phyloP scores from a whole-genome alignment of 2,329 filamentous ascomycete genomes.

The Pyrenochaeta sp. region DNA sequence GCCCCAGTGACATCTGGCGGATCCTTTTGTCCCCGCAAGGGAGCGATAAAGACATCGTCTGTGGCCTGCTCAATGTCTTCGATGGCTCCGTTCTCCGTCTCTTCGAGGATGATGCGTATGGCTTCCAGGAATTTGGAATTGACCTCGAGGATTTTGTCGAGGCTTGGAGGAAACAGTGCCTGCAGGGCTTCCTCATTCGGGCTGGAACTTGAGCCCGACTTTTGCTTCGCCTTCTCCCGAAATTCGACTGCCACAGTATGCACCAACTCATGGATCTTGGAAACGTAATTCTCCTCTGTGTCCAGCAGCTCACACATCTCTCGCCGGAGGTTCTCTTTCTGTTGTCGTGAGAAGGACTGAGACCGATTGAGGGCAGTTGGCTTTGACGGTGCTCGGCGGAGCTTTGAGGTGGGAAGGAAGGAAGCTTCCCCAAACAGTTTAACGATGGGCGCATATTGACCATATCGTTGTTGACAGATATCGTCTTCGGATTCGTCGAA shows the following conservation, averaged over 20 bases:
- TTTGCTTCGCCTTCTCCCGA: slow-evolving; percentile 71
- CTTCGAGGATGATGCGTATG: slow-evolving; percentile 78
- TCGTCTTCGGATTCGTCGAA: slow-evolving; percentile 70
- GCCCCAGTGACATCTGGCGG: slow-evolving; percentile 79
- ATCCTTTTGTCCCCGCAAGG: slow-evolving; percentile 44
- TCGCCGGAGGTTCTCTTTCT: slow-evolving; percentile 84
- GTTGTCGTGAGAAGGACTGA: slow-evolving; percentile 78
- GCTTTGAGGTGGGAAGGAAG: slow-evolving; percentile 84
- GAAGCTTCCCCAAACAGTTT: slow-evolving; percentile 82
- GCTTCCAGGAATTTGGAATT: slow-evolving; percentile 83
- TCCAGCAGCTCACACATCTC: slow-evolving; percentile 91
- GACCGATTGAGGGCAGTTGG: slow-evolving; percentile 81
- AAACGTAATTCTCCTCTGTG: slow-evolving; percentile 93
- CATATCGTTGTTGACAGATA: slow-evolving; percentile 75
- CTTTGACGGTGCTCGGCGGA: slow-evolving; percentile 87
- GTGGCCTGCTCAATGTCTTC: slow-evolving; percentile 72
- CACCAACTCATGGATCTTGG: slow-evolving; percentile 84
- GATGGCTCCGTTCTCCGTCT: slow-evolving; percentile 81
- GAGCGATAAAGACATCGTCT: slow-evolving; percentile 50
- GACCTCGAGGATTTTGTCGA: slow-evolving; percentile 80
- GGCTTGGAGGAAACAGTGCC: slow-evolving; percentile 80
- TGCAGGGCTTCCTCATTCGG: slow-evolving; percentile 77
- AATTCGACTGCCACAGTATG: slow-evolving; percentile 83
- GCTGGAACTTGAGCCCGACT: slow-evolving; percentile 68
- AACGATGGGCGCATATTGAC: slow-evolving; percentile 78